Evolutionary conservation across 176 grass and related monocot genomes (phyloP).

Genomic region (Eragrostis curvula): DNA sequence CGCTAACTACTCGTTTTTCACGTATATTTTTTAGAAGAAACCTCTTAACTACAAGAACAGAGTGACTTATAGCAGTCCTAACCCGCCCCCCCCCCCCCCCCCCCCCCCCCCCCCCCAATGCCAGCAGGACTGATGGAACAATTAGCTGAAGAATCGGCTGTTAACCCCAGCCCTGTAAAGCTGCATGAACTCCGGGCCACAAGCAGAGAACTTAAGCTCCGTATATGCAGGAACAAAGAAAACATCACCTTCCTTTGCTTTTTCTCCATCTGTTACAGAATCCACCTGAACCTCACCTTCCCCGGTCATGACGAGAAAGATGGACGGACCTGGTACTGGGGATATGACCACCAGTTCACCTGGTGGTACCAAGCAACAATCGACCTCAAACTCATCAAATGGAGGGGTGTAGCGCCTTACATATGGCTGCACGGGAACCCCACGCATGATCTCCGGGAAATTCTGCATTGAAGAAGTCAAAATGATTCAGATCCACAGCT

Average conservation of each 20-base stretch:
- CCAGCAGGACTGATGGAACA: not conserved
- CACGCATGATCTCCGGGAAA: conserved; percentile 74
- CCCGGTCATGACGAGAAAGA: conserved; percentile 69
- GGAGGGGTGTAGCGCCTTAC: conserved; percentile 81
- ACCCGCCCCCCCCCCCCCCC: not conserved
- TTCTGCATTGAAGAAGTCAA: conserved; percentile 37
- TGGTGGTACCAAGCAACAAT: conserved; percentile 51
- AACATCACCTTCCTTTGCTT: conserved; percentile 62
- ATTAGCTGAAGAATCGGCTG: conserved; percentile 70
- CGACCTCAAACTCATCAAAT: conserved; percentile 89
- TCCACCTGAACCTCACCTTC: conserved; percentile 51
- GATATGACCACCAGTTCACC: conserved; percentile 52
- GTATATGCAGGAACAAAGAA: conserved; percentile 68
- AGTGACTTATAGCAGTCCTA: not conserved
- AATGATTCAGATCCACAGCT: not conserved
- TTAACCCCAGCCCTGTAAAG: conserved; percentile 87
- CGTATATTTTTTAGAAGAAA: conserved; percentile 29
- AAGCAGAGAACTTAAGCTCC: conserved; percentile 60
- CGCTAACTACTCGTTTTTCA: conserved; percentile 33
- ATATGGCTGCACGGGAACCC: conserved; percentile 47
- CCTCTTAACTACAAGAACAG: conserved; percentile 25
- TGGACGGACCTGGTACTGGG: conserved; percentile 70
- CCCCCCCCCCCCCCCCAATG: not conserved
- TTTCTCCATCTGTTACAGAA: conserved; percentile 40
- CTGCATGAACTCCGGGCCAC: conserved; percentile 36